phyloP scores from a whole-genome alignment of 2,329 filamentous ascomycete species.

The Penicillium palitans region DNA sequence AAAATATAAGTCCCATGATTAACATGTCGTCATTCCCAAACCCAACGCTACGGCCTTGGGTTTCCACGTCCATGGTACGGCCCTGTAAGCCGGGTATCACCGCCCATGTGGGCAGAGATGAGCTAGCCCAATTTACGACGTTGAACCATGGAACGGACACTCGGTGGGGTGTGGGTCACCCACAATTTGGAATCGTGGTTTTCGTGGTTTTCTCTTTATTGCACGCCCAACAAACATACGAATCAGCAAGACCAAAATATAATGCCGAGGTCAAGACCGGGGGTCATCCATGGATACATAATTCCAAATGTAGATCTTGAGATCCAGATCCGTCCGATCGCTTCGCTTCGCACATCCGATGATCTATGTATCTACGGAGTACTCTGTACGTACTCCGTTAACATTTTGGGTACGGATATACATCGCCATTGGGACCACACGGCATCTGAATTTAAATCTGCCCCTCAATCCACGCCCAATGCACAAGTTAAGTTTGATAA shows the following conservation, averaged over 20 bases:
- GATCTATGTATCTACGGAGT: not conserved
- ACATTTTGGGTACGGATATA: not conserved
- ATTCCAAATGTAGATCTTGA: not conserved
- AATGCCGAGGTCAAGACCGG: not conserved
- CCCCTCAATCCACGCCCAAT: not conserved
- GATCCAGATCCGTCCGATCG: not conserved
- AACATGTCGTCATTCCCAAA: conserved; percentile 21
- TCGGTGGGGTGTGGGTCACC: not conserved
- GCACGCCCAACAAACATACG: not conserved
- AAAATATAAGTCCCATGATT: conserved; percentile 2
- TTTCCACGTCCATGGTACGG: conserved; percentile 15
- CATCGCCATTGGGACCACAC: not conserved
- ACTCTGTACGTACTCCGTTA: too few relatives aligned
- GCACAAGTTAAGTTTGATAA: not conserved
- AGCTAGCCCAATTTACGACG: not conserved
- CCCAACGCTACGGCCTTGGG: conserved; percentile 20
- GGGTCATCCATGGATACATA: not conserved
- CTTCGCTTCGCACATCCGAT: not conserved
- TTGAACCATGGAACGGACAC: conserved; percentile 3
- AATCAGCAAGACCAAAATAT: not conserved
- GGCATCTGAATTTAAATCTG: not conserved
- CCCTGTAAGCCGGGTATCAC: conserved; percentile 6
- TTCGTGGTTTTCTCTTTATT: not conserved
- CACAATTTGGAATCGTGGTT: not conserved
- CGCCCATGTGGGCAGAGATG: not conserved